phyloP scores from a whole-genome alignment of 805 yeast species.

The Candida taoyuanica region DNA sequence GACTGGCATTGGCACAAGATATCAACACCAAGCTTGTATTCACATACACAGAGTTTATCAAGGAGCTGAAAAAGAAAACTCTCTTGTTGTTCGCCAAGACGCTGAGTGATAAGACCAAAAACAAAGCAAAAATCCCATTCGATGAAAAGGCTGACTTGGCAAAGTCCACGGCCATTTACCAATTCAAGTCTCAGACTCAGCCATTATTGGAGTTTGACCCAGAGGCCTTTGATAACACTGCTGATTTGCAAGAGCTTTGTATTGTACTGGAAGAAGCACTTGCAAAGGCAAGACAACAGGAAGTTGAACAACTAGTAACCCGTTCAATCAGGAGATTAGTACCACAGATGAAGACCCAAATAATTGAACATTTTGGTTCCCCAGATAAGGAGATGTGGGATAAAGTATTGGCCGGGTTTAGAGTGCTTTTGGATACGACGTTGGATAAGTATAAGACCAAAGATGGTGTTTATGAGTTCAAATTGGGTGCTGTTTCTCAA shows the following conservation, averaged over 20 bases:
- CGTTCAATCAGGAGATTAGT: slow-evolving; percentile 44
- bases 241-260: slow-evolving; percentile 31
- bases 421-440: slow-evolving; percentile 28
- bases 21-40: slow-evolving; percentile 44
- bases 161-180: slow-evolving; percentile 23
- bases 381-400: slow-evolving; percentile 63
- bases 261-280: slow-evolving; percentile 27
- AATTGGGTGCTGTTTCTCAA: slow-evolving; percentile 48
- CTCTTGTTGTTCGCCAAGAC: slow-evolving; percentile 28
- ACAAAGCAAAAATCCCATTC: slow-evolving; percentile 30
- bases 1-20: slow-evolving; percentile 41
- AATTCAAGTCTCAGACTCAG: slow-evolving; percentile 14
- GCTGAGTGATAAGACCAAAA: slow-evolving; percentile 26
- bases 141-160: slow-evolving; percentile 30
- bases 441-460: slow-evolving; percentile 28
- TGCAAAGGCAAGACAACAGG: slow-evolving; percentile 18
- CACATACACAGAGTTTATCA: slow-evolving; percentile 40
- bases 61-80: slow-evolving; percentile 32
- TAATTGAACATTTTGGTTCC: slow-evolving; percentile 41
- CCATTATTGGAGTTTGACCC: slow-evolving; percentile 19
- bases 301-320: slow-evolving; percentile 31
- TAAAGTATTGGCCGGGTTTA: slow-evolving; percentile 41
- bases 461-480: slow-evolving; percentile 49
- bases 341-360: slow-evolving; percentile 44
- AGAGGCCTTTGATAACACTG: slow-evolving; percentile 26